Evolutionary conservation across 2,329 filamentous ascomycete genomes (phyloP).

Genomic region (Aureobasidium sp.): DNA sequence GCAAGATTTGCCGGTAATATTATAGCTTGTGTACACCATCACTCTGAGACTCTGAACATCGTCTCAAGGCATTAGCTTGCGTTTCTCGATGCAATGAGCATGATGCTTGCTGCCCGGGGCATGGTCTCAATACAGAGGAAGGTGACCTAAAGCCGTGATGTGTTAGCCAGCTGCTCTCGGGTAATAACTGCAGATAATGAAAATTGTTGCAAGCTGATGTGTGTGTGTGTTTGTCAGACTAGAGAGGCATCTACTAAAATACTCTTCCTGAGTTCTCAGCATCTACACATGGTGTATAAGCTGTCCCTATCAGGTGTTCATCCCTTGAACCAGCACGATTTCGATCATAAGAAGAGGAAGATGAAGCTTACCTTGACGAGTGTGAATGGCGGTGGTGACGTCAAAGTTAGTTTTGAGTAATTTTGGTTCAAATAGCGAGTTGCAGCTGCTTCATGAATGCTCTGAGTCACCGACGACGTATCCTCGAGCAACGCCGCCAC

Average conservation of each 20-base stretch:
- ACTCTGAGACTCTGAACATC: no score
- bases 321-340: conserved; percentile 53
- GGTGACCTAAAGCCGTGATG: neutral
- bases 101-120: neutral
- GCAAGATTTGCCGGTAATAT: no score
- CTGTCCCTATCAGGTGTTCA: conserved; percentile 99
- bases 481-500: conserved; percentile 79
- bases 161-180: neutral
- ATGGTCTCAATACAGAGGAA: neutral
- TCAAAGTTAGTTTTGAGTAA: no score
- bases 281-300: conserved; percentile 79
- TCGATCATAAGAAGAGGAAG: conserved; percentile 19
- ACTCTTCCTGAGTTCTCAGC: conserved; percentile 82
- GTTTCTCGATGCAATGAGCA: neutral
- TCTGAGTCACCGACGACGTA: conserved; percentile 63
- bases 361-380: conserved; percentile 66
- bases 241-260: conserved; percentile 99
- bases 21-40: no score
- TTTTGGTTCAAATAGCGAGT: neutral
- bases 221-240: conserved; percentile 54
- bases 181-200: neutral
- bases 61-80: neutral
- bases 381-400: no score
- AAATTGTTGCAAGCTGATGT: neutral
- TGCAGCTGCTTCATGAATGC: neutral